Evolutionary conservation across 1,284 basidiomycete genomes (phyloP).

Genomic region (Pseudozyma tsukubaensis): DNA sequence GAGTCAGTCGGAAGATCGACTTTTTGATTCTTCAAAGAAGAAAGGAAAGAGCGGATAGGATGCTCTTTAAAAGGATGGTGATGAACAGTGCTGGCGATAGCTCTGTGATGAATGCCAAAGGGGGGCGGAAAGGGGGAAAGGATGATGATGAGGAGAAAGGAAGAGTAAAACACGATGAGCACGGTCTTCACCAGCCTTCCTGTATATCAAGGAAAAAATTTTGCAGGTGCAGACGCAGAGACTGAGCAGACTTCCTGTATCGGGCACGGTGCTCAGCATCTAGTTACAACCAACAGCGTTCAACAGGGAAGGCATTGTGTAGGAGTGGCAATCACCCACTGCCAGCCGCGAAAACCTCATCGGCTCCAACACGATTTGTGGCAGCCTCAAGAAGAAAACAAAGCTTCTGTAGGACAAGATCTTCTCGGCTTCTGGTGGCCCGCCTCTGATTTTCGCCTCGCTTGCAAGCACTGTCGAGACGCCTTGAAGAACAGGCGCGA

Average conservation of each 20-base stretch:
- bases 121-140: conserved; percentile 24
- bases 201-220: conserved; percentile 30
- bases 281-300: not conserved
- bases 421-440: conserved; percentile 10
- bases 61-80: conserved; percentile 17
- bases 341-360: too few relatives aligned
- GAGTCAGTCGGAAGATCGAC: conserved; percentile 35
- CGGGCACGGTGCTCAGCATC: conserved; percentile 19
- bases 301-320: not conserved
- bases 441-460: not conserved
- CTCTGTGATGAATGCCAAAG: conserved; percentile 40
- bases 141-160: conserved; percentile 27
- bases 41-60: conserved; percentile 25
- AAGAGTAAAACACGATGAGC: not conserved
- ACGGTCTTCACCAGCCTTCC: conserved; percentile 6
- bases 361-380: too few relatives aligned
- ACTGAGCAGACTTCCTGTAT: not conserved
- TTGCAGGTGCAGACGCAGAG: conserved; percentile 21
- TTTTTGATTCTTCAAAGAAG: conserved; percentile 33
- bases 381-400: conserved; percentile 1
- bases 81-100: conserved; percentile 45
- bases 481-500: not conserved
- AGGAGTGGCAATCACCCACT: conserved; percentile 13
- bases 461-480: conserved; percentile 8
- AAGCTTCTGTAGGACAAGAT: conserved; percentile 13